Conservation (phyloP, 495 filamentous ascomycete species). For the Geopyxis carbonaria region DNA sequence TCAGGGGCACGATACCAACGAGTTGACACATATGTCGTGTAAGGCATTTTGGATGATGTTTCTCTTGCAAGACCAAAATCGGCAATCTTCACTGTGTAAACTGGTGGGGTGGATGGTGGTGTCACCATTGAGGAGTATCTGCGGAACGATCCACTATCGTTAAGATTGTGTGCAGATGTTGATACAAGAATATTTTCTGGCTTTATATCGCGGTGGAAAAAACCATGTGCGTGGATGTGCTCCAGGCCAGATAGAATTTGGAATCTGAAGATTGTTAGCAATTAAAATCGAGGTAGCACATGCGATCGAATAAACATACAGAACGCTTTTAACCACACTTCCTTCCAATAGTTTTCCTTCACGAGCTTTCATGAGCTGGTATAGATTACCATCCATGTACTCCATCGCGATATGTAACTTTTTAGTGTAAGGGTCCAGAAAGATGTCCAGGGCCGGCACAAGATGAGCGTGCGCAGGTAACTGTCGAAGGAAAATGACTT, state of each 20-base stretch:
- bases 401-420: conserved; percentile 99
- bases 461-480: conserved; percentile 77
- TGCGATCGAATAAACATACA: conserved; percentile 27
- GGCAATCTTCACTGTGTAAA: conserved; percentile 95
- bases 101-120: conserved; percentile 80
- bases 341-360: conserved; percentile 87
- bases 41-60: conserved; percentile 86
- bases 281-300: background rate
- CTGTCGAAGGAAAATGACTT: conserved; percentile 89
- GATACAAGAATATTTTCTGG: conserved; percentile 98
- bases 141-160: conserved; percentile 65
- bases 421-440: conserved; percentile 85
- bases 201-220: conserved; percentile 99
- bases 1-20: conserved; percentile 97
- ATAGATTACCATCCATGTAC: conserved; percentile 98
- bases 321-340: conserved; percentile 86
- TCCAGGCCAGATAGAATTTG: conserved; percentile 93
- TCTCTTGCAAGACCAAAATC: conserved; percentile 98
- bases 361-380: conserved; percentile 95
- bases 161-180: conserved; percentile 54
- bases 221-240: conserved; percentile 90
- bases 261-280: conserved; percentile 29
- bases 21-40: conserved; percentile 97
- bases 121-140: conserved; percentile 88
- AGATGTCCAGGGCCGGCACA: conserved; percentile 95